Conservation (phyloP, 2,329 filamentous ascomycete species). For the Mycosphaerella sp. region DNA sequence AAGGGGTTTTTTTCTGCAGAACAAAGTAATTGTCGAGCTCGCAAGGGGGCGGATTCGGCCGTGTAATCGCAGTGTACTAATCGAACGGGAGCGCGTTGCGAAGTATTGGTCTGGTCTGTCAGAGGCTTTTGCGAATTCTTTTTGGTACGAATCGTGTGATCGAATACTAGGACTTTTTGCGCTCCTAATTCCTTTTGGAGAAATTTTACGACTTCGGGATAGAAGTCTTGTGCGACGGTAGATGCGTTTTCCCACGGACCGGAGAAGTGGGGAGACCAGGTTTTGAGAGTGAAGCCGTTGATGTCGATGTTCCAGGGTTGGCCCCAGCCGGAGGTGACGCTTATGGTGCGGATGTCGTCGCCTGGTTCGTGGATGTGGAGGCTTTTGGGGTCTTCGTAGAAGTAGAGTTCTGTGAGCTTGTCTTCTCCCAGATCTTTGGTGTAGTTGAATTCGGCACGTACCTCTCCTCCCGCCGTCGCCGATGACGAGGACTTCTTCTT, state of each 20-base stretch:
- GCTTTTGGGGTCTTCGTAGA: slow-evolving; percentile 38
- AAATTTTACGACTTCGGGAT: slow-evolving; percentile 44
- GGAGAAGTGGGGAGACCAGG: slow-evolving; percentile 30
- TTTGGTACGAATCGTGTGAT: slow-evolving; percentile 45
- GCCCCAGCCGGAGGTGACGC: slow-evolving; percentile 40
- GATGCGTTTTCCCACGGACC: slow-evolving; percentile 39
- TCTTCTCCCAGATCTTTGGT: slow-evolving; percentile 39
- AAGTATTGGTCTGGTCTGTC: slow-evolving; percentile 33
- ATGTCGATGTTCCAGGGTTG: slow-evolving; percentile 42
- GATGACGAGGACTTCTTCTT: too few relatives aligned
- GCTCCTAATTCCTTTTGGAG: slow-evolving; percentile 43
- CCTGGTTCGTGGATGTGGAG: slow-evolving; percentile 41
- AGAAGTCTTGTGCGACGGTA: slow-evolving; percentile 39
- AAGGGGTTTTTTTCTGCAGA: too few relatives aligned
- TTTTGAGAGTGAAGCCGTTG: slow-evolving; percentile 43
- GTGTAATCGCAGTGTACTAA: slow-evolving; percentile 50
- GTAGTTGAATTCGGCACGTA: slow-evolving; percentile 44
- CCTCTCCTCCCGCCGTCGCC: slow-evolving; percentile 22
- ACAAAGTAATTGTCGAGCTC: slow-evolving; percentile 43
- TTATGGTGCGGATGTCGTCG: slow-evolving; percentile 36
- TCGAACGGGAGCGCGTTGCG: slow-evolving; percentile 43
- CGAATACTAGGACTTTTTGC: slow-evolving; percentile 44
- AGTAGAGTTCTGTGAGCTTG: slow-evolving; percentile 40
- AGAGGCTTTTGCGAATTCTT: slow-evolving; percentile 32
- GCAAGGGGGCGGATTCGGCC: slow-evolving; percentile 39